These are phyloP conservation scores for Pelargonium cotyledonis DNA, from an alignment of 441 rosid species.

Conservation along the genomic window DNA sequence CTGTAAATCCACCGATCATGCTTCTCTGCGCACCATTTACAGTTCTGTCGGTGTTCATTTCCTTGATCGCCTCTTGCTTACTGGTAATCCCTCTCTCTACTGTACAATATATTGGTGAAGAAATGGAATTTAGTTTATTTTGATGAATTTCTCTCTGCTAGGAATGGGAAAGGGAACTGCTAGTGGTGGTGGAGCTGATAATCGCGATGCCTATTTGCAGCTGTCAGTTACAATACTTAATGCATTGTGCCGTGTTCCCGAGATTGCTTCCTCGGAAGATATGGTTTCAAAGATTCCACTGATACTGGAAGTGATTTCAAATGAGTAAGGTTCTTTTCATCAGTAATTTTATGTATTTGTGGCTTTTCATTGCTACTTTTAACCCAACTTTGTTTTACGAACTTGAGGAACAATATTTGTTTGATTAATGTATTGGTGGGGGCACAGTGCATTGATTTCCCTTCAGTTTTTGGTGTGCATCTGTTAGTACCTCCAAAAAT, in stretches of 20 bases:
- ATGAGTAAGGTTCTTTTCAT: slow-evolving; percentile 37
- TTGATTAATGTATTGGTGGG: too few species aligned
- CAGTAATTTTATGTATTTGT: background rate
- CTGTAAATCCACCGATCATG: slow-evolving; percentile 51
- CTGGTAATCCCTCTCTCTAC: slow-evolving; percentile 39
- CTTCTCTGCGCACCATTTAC: slow-evolving; percentile 49
- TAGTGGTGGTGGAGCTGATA: slow-evolving; percentile 32
- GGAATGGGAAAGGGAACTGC: slow-evolving; percentile 46
- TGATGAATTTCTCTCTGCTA: slow-evolving; percentile 6
- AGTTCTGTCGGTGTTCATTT: slow-evolving; percentile 63
- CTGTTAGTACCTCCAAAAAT: too few species aligned
- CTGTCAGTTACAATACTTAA: slow-evolving; percentile 67
- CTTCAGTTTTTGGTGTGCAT: too few species aligned
- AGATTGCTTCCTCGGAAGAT: slow-evolving; percentile 62
- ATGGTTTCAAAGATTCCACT: slow-evolving; percentile 70
- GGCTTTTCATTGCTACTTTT: too few species aligned
- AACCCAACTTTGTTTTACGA: too few species aligned
- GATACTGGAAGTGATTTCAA: slow-evolving; percentile 48
- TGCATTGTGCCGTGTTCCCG: slow-evolving; percentile 68
- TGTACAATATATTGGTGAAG: too few species aligned
- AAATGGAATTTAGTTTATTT: background rate
- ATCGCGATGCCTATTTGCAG: slow-evolving; percentile 67
- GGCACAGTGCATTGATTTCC: too few species aligned
- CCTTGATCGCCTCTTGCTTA: slow-evolving; percentile 65
- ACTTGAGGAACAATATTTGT: too few species aligned